phyloP scores from a whole-genome alignment of 306 rosid species.

The Quercus suber region DNA sequence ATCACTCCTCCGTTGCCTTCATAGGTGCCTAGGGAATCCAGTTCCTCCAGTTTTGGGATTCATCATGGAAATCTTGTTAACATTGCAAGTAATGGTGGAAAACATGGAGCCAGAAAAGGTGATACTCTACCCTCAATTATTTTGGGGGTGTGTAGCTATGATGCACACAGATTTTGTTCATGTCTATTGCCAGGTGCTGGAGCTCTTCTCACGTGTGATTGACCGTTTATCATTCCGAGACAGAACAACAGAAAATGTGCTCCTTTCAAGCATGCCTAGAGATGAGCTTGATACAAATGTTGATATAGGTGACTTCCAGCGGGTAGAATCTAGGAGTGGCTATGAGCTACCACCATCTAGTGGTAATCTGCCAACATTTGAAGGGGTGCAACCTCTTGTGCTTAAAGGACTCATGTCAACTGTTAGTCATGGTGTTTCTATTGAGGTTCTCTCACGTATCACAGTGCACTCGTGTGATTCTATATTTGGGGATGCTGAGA shows the following conservation, averaged over 20 bases:
- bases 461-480: slow-evolving; percentile 97
- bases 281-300: slow-evolving; percentile 63
- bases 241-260: slow-evolving; percentile 95
- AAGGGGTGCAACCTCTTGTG: slow-evolving; percentile 98
- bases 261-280: slow-evolving; percentile 98
- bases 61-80: slow-evolving; percentile 89
- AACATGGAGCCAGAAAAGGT: slow-evolving; percentile 99
- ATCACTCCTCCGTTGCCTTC: slow-evolving; percentile 91
- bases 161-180: slow-evolving; percentile 99
- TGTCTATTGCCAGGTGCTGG: slow-evolving; percentile 95
- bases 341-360: slow-evolving; percentile 67
- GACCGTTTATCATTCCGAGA: slow-evolving; percentile 92
- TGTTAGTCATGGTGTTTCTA: slow-evolving; percentile 88
- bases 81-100: slow-evolving; percentile 99
- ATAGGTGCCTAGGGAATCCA: slow-evolving; percentile 96
- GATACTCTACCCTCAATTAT: slow-evolving; percentile 96
- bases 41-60: slow-evolving; percentile 95
- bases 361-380: slow-evolving; percentile 82
- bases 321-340: slow-evolving; percentile 74
- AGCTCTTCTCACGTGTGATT: slow-evolving; percentile 94
- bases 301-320: slow-evolving; percentile 74
- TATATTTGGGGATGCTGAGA: slow-evolving; percentile 88
- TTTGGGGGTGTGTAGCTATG: slow-evolving; percentile 99
- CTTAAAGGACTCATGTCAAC: slow-evolving; percentile 93
- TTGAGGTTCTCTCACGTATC: slow-evolving; percentile 87